phyloP scores from a whole-genome alignment of 306 rosid genomes.

The Canavalia gladiata region DNA sequence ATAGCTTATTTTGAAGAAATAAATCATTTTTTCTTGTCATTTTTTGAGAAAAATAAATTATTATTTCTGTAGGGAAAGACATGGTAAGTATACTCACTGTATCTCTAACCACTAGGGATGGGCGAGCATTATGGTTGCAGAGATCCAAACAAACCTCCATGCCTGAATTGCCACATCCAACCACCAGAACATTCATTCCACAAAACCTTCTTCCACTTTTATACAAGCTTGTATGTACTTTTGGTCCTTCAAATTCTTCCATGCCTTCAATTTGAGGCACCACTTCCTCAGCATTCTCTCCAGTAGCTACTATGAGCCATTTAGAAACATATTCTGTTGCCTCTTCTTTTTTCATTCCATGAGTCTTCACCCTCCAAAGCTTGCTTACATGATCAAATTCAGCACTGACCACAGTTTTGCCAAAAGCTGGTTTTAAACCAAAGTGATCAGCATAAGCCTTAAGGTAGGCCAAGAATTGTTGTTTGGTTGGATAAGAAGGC shows the following conservation, averaged over 20 bases:
- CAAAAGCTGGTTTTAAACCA: conserved; percentile 64
- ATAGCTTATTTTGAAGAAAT: neutral
- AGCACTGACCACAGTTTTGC: conserved; percentile 64
- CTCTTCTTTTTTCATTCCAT: conserved; percentile 44
- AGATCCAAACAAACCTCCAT: conserved; percentile 97
- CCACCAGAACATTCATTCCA: conserved; percentile 85
- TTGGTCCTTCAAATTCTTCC: conserved; percentile 64
- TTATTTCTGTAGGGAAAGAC: neutral
- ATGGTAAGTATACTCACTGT: conserved; percentile 62
- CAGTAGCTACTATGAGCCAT: conserved; percentile 89
- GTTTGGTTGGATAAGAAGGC: conserved; percentile 88
- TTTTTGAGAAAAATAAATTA: too few relatives aligned
- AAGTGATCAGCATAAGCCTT: conserved; percentile 65
- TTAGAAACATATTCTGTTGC: conserved; percentile 59
- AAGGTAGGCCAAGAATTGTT: conserved; percentile 76
- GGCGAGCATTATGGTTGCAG: conserved; percentile 78
- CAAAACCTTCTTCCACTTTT: conserved; percentile 73
- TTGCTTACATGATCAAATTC: conserved; percentile 56
- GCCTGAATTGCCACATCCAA: conserved; percentile 98
- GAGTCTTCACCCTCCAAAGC: conserved; percentile 69
- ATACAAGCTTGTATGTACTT: conserved; percentile 75
- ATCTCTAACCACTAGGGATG: conserved; percentile 83
- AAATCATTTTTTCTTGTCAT: neutral
- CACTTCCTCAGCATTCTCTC: conserved; percentile 84
- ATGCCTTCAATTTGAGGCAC: conserved; percentile 77